Evolutionary conservation across 176 grass and related monocot genomes (phyloP).

Genomic region (Aegilops umbellulata): DNA sequence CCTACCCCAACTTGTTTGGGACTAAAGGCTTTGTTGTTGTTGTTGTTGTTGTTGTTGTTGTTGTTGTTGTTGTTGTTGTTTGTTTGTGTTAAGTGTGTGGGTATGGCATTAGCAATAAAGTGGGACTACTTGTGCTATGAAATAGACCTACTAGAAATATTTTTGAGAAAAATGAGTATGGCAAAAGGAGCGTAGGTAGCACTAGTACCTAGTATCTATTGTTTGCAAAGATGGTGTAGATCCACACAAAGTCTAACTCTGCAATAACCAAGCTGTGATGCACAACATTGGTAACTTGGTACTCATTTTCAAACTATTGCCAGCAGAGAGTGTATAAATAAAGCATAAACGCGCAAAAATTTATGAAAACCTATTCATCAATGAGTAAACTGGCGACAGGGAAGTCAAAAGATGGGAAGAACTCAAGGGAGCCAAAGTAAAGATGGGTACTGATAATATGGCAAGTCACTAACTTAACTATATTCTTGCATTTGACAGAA

Average conservation of each 20-base stretch:
- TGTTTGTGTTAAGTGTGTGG: background rate
- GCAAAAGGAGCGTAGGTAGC: background rate
- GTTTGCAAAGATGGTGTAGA: background rate
- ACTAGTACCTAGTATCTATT: background rate
- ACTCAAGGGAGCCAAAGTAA: too few relatives aligned
- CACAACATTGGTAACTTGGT: constrained; percentile 12
- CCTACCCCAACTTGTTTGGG: too few relatives aligned
- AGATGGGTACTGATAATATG: background rate
- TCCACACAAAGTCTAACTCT: background rate
- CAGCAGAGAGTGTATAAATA: background rate
- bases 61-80: too few relatives aligned
- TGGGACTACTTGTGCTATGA: background rate
- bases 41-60: too few relatives aligned
- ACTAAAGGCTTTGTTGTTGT: too few relatives aligned
- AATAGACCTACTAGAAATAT: background rate
- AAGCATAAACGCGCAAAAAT: background rate
- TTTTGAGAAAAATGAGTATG: background rate
- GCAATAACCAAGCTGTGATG: background rate
- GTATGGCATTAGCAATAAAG: background rate
- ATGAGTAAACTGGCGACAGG: background rate
- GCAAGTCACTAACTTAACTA: background rate
- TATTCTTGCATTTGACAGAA: background rate
- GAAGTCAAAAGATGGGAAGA: background rate
- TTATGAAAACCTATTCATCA: background rate
- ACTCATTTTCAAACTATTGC: background rate